Base-by-base conservation (phyloP, 371 early-diverging fungal species). In the Sporodiniella umbellata region DNA sequence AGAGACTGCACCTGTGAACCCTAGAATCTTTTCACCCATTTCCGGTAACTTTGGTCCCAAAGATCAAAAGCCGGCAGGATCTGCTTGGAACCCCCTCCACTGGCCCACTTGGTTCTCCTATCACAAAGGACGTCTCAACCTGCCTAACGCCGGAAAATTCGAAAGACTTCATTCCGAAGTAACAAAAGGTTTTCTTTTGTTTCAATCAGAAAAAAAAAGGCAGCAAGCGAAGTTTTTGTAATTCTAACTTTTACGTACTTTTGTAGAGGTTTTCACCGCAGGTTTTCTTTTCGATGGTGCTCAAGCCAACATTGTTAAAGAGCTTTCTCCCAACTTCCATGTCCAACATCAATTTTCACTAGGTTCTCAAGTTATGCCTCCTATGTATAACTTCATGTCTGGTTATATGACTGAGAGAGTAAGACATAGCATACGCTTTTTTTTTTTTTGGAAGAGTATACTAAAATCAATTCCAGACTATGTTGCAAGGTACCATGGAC, bases 201-300 rank as follows among this genome's bases (percentile, higher is more conserved):
- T 28, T 7, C 30, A 28, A 28, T 10, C 72, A 25, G 3, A 21
- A 8, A 35, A 35, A 35, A 35, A 35, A 35, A 35, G 15, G 15
- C 7, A 35, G 15, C 11, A 4, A 35, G 10, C 12, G 31, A 31
- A 8, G 31, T 2, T 30, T 14, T 7, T 42, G n/a, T n/a, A n/a
- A n/a, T n/a, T n/a, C n/a, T n/a, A n/a, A n/a, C n/a, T n/a, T n/a
- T n/a, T n/a, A n/a, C n/a, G n/a, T n/a, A n/a, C n/a, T n/a, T 26
- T 28, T 28, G 23, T 70, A 93, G 90, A 81, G 51, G 77, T 84
- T 12, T 88, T 91, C 62, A 74, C 89, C 52, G 84, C 87, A 57
- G 81, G 89, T 70, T 87, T 85, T 65, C 66, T 91, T 59, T 92
- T 97, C 64, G 97, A 98, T 56, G 99, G 99, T 54, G 96, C 89